Conservation (phyloP, 495 filamentous ascomycete genomes). For the Neurospora tetrasperma region DNA sequence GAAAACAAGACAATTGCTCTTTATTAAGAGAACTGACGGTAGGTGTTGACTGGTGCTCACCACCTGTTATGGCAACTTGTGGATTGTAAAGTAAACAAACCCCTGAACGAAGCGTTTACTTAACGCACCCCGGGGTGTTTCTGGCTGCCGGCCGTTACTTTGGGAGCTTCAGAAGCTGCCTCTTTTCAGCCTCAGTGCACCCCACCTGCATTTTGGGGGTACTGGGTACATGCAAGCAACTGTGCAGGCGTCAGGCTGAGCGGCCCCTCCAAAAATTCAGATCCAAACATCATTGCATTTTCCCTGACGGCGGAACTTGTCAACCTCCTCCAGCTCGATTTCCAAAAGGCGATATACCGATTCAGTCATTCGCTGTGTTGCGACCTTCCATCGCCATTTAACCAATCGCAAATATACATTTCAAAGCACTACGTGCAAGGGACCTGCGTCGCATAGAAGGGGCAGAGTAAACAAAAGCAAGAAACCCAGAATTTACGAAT, state of each 20-base stretch:
- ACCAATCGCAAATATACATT: background rate
- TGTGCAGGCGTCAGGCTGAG: background rate
- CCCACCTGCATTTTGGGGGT: background rate
- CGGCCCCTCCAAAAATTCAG: background rate
- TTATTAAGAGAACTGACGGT: background rate
- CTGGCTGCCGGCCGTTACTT: background rate
- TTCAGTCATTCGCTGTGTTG: background rate
- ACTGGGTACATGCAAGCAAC: background rate
- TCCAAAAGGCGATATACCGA: background rate
- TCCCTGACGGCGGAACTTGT: background rate
- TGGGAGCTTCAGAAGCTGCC: background rate
- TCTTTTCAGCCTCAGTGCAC: background rate
- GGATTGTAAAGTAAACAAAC: background rate
- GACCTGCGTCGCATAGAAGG: background rate
- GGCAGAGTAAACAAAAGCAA: background rate
- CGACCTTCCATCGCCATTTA: background rate
- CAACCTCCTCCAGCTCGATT: background rate
- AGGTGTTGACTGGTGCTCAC: background rate
- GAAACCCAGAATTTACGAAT: background rate
- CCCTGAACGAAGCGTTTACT: background rate
- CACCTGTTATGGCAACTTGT: background rate
- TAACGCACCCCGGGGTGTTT: background rate
- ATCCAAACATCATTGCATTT: background rate
- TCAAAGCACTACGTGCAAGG: background rate
- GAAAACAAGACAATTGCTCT: background rate